phyloP scores from a whole-genome alignment of 2,329 filamentous ascomycete species.

The Dothideomycetes sp. region DNA sequence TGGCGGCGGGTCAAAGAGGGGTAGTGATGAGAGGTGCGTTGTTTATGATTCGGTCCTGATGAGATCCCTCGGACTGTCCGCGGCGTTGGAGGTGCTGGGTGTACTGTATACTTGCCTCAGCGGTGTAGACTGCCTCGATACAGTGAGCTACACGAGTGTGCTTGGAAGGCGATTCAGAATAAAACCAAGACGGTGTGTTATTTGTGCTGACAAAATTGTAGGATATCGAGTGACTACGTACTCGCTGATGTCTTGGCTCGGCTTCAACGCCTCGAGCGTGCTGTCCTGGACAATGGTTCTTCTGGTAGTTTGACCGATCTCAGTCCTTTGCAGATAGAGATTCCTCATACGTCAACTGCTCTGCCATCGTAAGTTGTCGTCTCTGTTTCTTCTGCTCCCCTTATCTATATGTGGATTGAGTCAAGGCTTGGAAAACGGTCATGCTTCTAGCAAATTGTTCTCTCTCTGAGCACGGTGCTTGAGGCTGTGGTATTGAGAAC shows the following conservation, averaged over 20 bases:
- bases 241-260: slow-evolving; percentile 3
- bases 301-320: background rate
- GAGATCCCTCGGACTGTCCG: too few species aligned
- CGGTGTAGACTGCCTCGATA: background rate
- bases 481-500: too few species aligned
- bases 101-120: background rate
- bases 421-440: too few species aligned
- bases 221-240: too few species aligned
- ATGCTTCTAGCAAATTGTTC: too few species aligned
- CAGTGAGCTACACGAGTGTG: background rate
- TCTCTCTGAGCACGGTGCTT: too few species aligned
- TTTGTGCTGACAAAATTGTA: background rate
- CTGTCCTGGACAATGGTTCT: slow-evolving; percentile 2
- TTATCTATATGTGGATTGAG: background rate
- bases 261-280: slow-evolving; percentile 3
- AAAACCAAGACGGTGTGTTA: background rate
- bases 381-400: background rate
- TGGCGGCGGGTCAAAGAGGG: background rate
- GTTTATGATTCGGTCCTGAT: too few species aligned
- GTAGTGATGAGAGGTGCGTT: too few species aligned
- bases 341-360: background rate
- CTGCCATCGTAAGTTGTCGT: slow-evolving; percentile 6
- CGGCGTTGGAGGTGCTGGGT: background rate
- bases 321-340: background rate
- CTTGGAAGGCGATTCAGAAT: background rate